A percentile compares a stretch with the other conserved stretches of the same genome.
phyloP scores from a whole-genome alignment of 495 filamentous ascomycete species.

The Penicillium arizonense region DNA sequence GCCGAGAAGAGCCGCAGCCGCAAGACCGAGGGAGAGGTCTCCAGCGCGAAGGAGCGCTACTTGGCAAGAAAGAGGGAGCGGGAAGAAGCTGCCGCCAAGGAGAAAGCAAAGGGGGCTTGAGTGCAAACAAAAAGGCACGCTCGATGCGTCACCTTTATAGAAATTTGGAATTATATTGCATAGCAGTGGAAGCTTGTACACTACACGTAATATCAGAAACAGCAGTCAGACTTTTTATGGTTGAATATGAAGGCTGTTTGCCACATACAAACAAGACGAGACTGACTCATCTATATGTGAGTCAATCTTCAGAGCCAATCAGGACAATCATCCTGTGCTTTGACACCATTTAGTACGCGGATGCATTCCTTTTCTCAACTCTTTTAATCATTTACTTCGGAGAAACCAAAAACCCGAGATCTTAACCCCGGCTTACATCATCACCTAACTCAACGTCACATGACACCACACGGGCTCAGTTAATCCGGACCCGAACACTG shows the following conservation, averaged over 20 bases:
- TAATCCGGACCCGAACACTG: slow-evolving; percentile 13
- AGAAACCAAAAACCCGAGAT: not conserved
- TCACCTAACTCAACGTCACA: slow-evolving; percentile 1
- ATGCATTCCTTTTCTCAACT: not conserved
- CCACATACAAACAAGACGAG: not conserved
- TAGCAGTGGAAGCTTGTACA: slow-evolving; percentile 3
- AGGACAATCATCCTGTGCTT: slow-evolving; percentile 1
- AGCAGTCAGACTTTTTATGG: not conserved
- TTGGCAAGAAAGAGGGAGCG: slow-evolving; percentile 78
- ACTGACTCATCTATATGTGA: not conserved
- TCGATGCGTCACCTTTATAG: slow-evolving; percentile 5
- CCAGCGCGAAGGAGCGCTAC: slow-evolving; percentile 83
- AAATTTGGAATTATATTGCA: slow-evolving; percentile 2
- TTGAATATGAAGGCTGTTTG: not conserved
- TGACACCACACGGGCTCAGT: slow-evolving; percentile 8
- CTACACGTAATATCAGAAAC: slow-evolving; percentile 1
- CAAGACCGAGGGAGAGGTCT: slow-evolving; percentile 77
- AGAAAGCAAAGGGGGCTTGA: slow-evolving; percentile 15
- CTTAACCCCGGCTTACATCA: slow-evolving; percentile 6
- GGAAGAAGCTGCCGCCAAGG: slow-evolving; percentile 55
- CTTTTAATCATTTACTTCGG: not conserved
- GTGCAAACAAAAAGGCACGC: not conserved
- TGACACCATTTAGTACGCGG: not conserved
- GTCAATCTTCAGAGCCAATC: not conserved
- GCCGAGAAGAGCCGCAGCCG: slow-evolving; percentile 71